Evolutionary conservation across 192 early-diverging fungal genomes (phyloP), one percentile per base, ranked within the genome.

Genomic region (Umbelopsis sp.): DNA sequence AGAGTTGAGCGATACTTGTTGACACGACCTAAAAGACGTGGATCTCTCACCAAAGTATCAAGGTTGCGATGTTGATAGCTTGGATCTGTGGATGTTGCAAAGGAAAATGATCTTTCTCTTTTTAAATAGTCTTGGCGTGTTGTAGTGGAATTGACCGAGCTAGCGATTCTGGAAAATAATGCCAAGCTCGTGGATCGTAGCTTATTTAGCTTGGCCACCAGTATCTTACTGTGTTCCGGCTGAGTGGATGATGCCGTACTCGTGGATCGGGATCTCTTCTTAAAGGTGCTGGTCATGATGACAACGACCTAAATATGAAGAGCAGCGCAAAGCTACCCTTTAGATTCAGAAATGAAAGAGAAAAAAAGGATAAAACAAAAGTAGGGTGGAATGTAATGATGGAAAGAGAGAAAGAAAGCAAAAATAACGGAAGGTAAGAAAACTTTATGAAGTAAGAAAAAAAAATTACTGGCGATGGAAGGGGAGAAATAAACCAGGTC

Each of bases 291-390:
- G 55, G 55, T 61, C 55, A 61, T 61, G 37, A 41, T 41, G 30
- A 25, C 55, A 33, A 33, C 55, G 55, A 61, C 55, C 55, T 61
- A 18, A 27, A 61, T 33, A 30, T n/a, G 55, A 27, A 61, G 55
- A 61, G 55, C 55, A 61, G 55, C 55, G 55, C 25, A 33, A 55
- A 30, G 55, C 55, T 61, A 61, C 55, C 33, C 55, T 11, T n/a
- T 61, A 16, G 27, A 35, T 35, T 61, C 55, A 61, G 33, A 61
- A 30, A 61, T 35, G 25, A 35, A 30, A 25, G 52, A 15, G 25
- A 27, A 35, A 4, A 35, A 30, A 58, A 33, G 30, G 25, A 16
- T 18, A 27, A 25, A 61, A 61, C 10, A 35, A 35, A 61, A 61
- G 27, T 35, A 33, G 30, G 53, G 37, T 41, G 37, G 37, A 25